These are phyloP conservation scores for Lentinula lateritia DNA, from an alignment of 768 basidiomycete genomes.

Conservation along the genomic window DNA sequence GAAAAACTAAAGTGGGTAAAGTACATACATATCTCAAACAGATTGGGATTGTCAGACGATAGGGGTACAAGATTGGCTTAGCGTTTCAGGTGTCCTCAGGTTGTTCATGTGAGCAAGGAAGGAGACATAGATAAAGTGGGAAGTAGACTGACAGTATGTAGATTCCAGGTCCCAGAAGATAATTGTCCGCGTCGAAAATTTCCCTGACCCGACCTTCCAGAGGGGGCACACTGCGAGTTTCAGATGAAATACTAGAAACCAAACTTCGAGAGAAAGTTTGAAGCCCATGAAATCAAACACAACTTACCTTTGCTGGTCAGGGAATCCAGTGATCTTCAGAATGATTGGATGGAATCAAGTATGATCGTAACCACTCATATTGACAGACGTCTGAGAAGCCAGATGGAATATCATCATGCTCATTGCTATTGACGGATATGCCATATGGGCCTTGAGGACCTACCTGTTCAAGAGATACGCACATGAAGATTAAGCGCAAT, in stretches of 20 bases:
- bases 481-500: no score
- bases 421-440: neutral
- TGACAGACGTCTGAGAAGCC: neutral
- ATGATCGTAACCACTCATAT: neutral
- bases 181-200: neutral
- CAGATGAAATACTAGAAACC: neutral
- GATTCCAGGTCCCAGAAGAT: neutral
- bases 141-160: neutral
- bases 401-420: neutral
- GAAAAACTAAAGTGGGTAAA: slow-evolving; percentile 3
- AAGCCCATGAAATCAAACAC: neutral
- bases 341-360: neutral
- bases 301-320: neutral
- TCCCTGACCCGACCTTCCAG: neutral
- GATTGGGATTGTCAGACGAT: neutral
- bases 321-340: neutral
- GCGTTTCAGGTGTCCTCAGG: neutral
- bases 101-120: slow-evolving; percentile 3
- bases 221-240: neutral
- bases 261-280: neutral
- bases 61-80: neutral
- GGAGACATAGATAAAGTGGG: neutral
- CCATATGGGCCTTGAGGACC: neutral
- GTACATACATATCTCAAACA: slow-evolving; percentile 3
- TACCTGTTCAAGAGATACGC: no score